Evolutionary conservation across 1,284 basidiomycete species (phyloP).

Genomic region (Trametes versicolor): DNA sequence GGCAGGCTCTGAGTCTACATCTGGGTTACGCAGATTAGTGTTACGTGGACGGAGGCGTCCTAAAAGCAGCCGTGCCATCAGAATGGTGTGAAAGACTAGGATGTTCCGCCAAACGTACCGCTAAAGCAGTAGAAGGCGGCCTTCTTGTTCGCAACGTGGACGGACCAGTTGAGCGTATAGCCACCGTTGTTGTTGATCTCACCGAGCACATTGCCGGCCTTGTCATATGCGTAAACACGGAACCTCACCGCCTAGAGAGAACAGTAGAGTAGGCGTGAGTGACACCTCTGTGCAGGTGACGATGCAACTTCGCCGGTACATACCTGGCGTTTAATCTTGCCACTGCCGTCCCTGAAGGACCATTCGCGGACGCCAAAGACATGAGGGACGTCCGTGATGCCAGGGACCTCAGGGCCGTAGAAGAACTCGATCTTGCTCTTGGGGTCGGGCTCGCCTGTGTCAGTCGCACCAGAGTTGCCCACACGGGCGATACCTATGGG

Average conservation of each 20-base stretch:
- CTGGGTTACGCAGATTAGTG: constrained; percentile 5
- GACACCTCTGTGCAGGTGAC: neutral
- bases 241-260: constrained; percentile 36
- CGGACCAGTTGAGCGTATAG: constrained; percentile 36
- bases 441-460: constrained; percentile 12
- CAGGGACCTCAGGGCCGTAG: constrained; percentile 37
- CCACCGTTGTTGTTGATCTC: constrained; percentile 30
- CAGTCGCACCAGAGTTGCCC: constrained; percentile 36
- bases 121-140: constrained; percentile 29
- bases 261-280: neutral
- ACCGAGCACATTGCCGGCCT: constrained; percentile 29
- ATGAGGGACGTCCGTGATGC: constrained; percentile 19
- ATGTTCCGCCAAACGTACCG: constrained; percentile 1
- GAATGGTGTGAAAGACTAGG: neutral
- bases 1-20: neutral
- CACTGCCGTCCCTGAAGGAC: constrained; percentile 32
- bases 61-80: neutral
- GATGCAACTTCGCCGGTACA: neutral
- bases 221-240: constrained; percentile 39
- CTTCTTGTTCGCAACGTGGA: constrained; percentile 42
- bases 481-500: constrained; percentile 41
- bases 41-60: neutral
- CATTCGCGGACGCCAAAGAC: too few relatives aligned
- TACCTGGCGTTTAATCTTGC: constrained; percentile 38
- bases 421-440: constrained; percentile 30